phyloP scores from a whole-genome alignment of 495 filamentous ascomycete genomes.

The Chaetomium cochliodes region DNA sequence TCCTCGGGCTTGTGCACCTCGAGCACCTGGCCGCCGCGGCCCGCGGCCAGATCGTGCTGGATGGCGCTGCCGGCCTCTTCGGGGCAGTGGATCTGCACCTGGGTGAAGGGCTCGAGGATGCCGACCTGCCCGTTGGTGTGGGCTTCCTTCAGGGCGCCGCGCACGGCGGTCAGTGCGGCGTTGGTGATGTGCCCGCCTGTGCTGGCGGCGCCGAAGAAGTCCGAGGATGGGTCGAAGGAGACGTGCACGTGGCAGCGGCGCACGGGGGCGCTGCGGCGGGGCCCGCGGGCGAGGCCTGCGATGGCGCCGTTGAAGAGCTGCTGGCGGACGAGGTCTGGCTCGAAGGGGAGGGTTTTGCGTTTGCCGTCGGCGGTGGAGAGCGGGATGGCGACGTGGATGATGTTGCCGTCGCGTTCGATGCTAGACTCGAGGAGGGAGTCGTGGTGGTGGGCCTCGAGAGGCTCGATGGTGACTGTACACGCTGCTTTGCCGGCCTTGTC shows the following conservation, averaged over 20 bases:
- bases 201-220: slow-evolving; percentile 61
- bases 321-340: slow-evolving; percentile 58
- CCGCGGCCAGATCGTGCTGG: slow-evolving; percentile 83
- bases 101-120: slow-evolving; percentile 92
- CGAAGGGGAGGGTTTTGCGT: slow-evolving; percentile 50
- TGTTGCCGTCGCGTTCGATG: slow-evolving; percentile 55
- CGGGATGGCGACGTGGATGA: slow-evolving; percentile 56
- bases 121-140: slow-evolving; percentile 50
- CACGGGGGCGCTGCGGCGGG: slow-evolving; percentile 71
- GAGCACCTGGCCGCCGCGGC: slow-evolving; percentile 79
- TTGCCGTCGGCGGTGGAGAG: slow-evolving; percentile 34
- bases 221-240: slow-evolving; percentile 60
- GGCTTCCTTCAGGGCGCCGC: slow-evolving; percentile 60
- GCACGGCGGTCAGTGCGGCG: slow-evolving; percentile 70
- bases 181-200: slow-evolving; percentile 73
- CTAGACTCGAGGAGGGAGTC: slow-evolving; percentile 30
- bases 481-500: slow-evolving; percentile 76
- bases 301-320: slow-evolving; percentile 73
- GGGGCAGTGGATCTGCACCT: slow-evolving; percentile 76
- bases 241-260: slow-evolving; percentile 67
- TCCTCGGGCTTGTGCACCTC: slow-evolving; percentile 67
- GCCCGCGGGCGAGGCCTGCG: slow-evolving; percentile 84
- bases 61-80: slow-evolving; percentile 78
- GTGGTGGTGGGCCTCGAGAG: slow-evolving; percentile 50
- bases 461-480: slow-evolving; percentile 66